Evolutionary conservation across 495 filamentous ascomycete species (phyloP), one percentile per base, ranked within the genome.

Genomic region (Cercophora sp.): DNA sequence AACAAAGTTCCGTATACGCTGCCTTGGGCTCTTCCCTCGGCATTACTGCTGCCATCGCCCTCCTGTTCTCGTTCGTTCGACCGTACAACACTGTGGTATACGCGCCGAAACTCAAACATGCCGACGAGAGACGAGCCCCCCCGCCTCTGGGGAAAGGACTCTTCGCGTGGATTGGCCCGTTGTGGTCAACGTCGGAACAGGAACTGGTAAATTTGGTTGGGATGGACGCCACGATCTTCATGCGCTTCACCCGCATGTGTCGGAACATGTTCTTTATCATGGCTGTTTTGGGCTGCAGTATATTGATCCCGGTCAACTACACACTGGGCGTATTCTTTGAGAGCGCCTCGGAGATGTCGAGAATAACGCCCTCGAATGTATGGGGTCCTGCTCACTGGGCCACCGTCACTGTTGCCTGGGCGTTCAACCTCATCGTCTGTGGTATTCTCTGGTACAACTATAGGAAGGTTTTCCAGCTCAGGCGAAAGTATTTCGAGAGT

Each of bases 381-480:
- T 82, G 66, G 64, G 83, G 76, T 1, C 41, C 67, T 5, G 69
- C 73, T 3, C 81, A 82, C 48, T 98, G 93, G 93, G 85, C 85
- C 10, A 85, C 90, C 62, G 88, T 96, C 8, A 74, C 86, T 3
- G 79, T 85, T 55, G 88, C 89, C 2, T 98, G 87, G 75, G 47
- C 80, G 2, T 89, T 95, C 65, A 84, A 91, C 67, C 65, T 84
- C 20, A 78, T 91, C 25, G 75, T 96, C 40, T 84, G 76, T 44
- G 84, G 75, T 54, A 95, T 95, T 62, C 70, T 98, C 16, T 98
- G 90, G 89, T 83, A 79, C 70, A 96, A 96, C 59, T 97, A 97
- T 69, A 80, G 78, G 39, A 82, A 76, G 15, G 79, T 97, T 19
- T 62, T 82, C 19, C 72, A 69, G 35, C 65, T 98, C 50, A 81